These are phyloP conservation scores for Gaeumannomyces tritici DNA, from an alignment of 2,329 filamentous ascomycete genomes.

Conservation along the genomic window DNA sequence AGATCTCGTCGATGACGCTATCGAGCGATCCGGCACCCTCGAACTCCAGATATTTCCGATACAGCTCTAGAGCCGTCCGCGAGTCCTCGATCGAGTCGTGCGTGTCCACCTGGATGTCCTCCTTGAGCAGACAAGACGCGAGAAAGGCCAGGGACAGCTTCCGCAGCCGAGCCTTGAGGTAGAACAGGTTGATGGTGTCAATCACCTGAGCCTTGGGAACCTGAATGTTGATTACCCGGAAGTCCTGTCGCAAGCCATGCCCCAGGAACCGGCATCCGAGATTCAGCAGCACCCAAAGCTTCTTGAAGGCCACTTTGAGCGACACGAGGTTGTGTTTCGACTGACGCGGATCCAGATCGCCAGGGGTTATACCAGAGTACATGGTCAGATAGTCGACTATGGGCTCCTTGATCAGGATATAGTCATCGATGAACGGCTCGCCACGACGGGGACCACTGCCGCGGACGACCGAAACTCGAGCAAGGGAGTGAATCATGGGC, in stretches of 20 bases:
- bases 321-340: constrained; percentile 76
- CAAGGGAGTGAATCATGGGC: constrained; percentile 81
- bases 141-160: constrained; percentile 86
- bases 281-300: constrained; percentile 93
- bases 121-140: constrained; percentile 81
- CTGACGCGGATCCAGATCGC: constrained; percentile 72
- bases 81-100: constrained; percentile 97
- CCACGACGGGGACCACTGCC: constrained; percentile 71
- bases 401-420: constrained; percentile 82
- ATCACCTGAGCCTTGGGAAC: constrained; percentile 85
- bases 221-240: constrained; percentile 96
- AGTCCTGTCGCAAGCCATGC: constrained; percentile 88
- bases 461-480: constrained; percentile 84
- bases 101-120: constrained; percentile 85
- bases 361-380: constrained; percentile 82
- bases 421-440: constrained; percentile 90
- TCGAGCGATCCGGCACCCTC: constrained; percentile 76
- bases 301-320: constrained; percentile 92
- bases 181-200: constrained; percentile 89
- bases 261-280: constrained; percentile 89
- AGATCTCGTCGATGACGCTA: constrained; percentile 79
- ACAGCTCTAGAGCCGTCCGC: constrained; percentile 79
- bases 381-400: constrained; percentile 93
- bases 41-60: constrained; percentile 82
- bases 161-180: constrained; percentile 68